phyloP scores from a whole-genome alignment of 495 filamentous ascomycete species.

The Aspergillus indologenus region DNA sequence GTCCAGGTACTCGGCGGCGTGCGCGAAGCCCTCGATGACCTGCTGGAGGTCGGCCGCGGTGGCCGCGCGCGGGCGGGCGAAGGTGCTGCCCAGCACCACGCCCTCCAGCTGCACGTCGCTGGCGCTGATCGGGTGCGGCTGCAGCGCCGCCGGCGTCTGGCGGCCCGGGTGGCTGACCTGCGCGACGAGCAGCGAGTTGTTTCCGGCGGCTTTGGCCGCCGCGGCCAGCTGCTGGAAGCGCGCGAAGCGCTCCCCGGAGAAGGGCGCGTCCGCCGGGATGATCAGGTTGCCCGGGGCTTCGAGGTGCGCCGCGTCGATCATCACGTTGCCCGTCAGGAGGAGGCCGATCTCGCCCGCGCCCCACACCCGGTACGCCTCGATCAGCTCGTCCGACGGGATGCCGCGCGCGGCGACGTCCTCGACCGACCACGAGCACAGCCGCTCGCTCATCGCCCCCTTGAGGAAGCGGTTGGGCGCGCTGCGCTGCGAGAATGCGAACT shows the following conservation, averaged over 20 bases:
- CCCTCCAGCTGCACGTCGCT: constrained; percentile 54
- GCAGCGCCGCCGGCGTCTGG: constrained; percentile 44
- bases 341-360: constrained; percentile 54
- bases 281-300: constrained; percentile 56
- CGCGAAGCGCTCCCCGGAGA: constrained; percentile 53
- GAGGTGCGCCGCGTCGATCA: constrained; percentile 55
- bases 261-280: constrained; percentile 44
- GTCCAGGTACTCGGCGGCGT: constrained; percentile 53
- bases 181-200: constrained; percentile 52
- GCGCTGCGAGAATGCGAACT: constrained; percentile 53
- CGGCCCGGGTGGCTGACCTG: constrained; percentile 63
- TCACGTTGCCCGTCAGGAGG: constrained; percentile 59
- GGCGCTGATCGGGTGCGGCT: constrained; percentile 54
- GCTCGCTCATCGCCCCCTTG: constrained; percentile 63
- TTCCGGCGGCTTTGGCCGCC: constrained; percentile 39
- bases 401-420: constrained; percentile 47
- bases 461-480: constrained; percentile 57
- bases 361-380: constrained; percentile 57
- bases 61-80: constrained; percentile 47
- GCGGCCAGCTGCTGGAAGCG: constrained; percentile 50
- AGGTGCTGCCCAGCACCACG: constrained; percentile 42
- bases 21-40: constrained; percentile 50
- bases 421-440: constrained; percentile 52
- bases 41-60: constrained; percentile 45
- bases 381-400: constrained; percentile 53